phyloP scores from a whole-genome alignment of 2,329 filamentous ascomycete genomes.

The Neospermospora avenae region DNA sequence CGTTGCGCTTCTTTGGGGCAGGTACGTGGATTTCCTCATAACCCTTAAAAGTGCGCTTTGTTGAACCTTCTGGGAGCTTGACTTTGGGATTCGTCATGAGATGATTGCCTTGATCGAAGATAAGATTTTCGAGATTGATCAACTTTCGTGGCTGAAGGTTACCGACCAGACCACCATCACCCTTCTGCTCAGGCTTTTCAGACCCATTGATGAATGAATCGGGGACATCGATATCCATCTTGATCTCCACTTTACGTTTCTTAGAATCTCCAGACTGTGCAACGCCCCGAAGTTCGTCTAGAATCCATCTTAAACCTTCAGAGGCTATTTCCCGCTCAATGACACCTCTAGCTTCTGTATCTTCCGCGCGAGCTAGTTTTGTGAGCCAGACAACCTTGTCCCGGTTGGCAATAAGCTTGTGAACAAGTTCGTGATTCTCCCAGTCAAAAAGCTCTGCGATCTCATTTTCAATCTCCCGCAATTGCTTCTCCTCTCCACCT shows the following conservation, averaged over 20 bases:
- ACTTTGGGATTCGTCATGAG: conserved; percentile 99
- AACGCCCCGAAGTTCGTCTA: conserved; percentile 84
- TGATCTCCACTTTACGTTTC: conserved; percentile 76
- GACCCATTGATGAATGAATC: conserved; percentile 53
- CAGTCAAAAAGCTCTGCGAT: conserved; percentile 98
- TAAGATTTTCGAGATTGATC: conserved; percentile 91
- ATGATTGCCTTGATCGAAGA: conserved; percentile 98
- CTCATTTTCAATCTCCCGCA: conserved; percentile 96
- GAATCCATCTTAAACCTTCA: conserved; percentile 78
- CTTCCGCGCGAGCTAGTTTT: conserved; percentile 76
- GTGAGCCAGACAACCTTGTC: conserved; percentile 97
- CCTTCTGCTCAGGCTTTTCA: conserved; percentile 48
- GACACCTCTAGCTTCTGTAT: conserved; percentile 69
- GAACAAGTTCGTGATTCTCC: conserved; percentile 89
- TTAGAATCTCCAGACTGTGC: conserved; percentile 53
- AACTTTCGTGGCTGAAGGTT: conserved; percentile 81
- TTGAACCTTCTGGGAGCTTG: conserved; percentile 87
- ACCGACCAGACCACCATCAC: conserved; percentile 69
- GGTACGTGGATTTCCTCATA: conserved; percentile 99
- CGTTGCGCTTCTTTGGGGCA: conserved; percentile 80
- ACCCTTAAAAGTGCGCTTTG: conserved; percentile 92
- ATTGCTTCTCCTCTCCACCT: conserved; percentile 76
- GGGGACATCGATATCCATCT: conserved; percentile 87
- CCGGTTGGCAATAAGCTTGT: conserved; percentile 85
- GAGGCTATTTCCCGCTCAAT: conserved; percentile 90